Evolutionary conservation across 345 rosid species (phyloP).

Genomic region (Ricinus communis): DNA sequence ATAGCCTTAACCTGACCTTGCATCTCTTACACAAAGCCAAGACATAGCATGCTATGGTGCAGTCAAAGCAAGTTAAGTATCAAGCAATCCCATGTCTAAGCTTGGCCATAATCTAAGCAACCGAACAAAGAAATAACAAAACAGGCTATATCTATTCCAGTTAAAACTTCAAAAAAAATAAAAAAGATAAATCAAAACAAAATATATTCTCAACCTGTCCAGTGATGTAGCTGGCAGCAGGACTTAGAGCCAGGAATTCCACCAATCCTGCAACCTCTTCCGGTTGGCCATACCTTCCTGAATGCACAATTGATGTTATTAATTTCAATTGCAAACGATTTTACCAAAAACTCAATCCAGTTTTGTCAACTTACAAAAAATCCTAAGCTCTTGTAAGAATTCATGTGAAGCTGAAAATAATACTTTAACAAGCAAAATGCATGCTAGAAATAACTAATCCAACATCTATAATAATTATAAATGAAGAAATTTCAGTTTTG

Average conservation of each 20-base stretch:
- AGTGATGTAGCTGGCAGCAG: constrained; percentile 87
- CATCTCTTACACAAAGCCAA: no score
- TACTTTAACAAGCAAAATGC: background rate
- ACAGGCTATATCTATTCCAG: no score
- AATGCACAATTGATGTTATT: constrained; percentile 12
- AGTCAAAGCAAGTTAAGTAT: background rate
- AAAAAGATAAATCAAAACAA: background rate
- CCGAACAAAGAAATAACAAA: background rate
- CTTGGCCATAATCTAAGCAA: background rate
- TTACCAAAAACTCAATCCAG: background rate
- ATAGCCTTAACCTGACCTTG: background rate
- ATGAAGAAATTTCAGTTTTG: background rate
- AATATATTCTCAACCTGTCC: constrained; percentile 63
- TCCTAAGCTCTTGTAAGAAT: no score
- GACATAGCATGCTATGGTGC: background rate
- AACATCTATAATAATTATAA: background rate
- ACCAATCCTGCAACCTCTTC: constrained; percentile 99
- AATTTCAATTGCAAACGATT: background rate
- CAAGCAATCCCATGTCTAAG: background rate
- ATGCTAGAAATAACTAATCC: background rate
- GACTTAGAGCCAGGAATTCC: constrained; percentile 88
- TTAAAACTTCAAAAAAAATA: background rate
- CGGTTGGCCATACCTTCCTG: constrained; percentile 96
- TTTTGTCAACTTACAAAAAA: background rate
- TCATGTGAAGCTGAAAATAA: background rate